phyloP scores from a whole-genome alignment of 2,329 filamentous ascomycete species.

The Emmonsiellopsis sp. region DNA sequence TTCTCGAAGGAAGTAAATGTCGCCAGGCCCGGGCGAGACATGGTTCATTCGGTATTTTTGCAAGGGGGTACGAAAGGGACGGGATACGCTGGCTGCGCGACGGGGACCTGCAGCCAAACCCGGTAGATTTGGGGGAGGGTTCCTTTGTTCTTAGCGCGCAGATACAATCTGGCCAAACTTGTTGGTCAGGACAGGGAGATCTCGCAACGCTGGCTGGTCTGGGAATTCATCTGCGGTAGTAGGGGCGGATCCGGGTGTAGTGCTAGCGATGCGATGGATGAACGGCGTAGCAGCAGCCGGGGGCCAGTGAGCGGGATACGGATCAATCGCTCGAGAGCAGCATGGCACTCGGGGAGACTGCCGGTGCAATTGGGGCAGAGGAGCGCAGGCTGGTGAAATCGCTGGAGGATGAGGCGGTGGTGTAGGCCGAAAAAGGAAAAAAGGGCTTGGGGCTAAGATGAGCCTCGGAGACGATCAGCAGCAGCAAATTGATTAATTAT shows the following conservation, averaged over 20 bases:
- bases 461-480: background rate
- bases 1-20: background rate
- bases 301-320: background rate
- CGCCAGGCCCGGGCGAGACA: background rate
- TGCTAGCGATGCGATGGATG: background rate
- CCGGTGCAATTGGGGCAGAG: no score
- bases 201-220: background rate
- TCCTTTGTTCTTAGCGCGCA: background rate
- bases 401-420: background rate
- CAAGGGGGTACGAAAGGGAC: background rate
- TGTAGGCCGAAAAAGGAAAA: no score
- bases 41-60: background rate
- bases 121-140: background rate
- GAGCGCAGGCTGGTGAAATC: background rate
- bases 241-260: background rate
- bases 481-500: background rate
- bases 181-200: background rate
- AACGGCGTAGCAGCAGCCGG: background rate
- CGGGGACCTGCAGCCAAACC: constrained; percentile 1
- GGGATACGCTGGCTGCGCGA: background rate
- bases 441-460: background rate
- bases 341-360: no score
- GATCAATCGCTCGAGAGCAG: no score
- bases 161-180: background rate
- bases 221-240: background rate